Percentiles rank a stretch among this genome's conserved stretches.
These are phyloP conservation scores for Termitomyces sp. DNA, from an alignment of 768 basidiomycete species.

Conservation along the genomic window DNA sequence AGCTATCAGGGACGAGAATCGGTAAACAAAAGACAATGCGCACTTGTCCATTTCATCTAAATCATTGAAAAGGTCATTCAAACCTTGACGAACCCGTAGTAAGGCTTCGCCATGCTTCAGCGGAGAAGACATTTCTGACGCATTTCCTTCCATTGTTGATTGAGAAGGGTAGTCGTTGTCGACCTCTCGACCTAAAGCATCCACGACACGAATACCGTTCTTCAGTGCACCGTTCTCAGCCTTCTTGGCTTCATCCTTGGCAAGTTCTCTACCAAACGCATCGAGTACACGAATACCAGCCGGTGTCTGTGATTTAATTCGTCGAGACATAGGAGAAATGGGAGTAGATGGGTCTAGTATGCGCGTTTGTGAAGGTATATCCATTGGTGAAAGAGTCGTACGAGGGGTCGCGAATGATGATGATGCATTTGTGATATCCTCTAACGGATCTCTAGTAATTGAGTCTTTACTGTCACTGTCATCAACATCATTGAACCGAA, in stretches of 20 bases:
- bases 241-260: constrained; percentile 5
- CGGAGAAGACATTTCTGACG: constrained; percentile 17
- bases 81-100: constrained; percentile 49
- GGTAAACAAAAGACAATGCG: constrained; percentile 8
- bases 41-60: constrained; percentile 59
- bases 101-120: constrained; percentile 48
- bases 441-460: constrained; percentile 5
- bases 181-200: constrained; percentile 65
- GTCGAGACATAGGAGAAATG: constrained; percentile 12
- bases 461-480: constrained; percentile 2
- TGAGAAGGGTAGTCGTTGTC: constrained; percentile 22
- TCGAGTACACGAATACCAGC: constrained; percentile 63
- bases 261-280: constrained; percentile 54
- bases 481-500: constrained; percentile 56
- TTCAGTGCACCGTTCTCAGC: constrained; percentile 18
- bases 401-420: not conserved
- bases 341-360: constrained; percentile 16
- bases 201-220: constrained; percentile 53
- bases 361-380: not conserved
- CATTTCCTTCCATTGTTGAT: not conserved
- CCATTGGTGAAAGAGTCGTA: not conserved
- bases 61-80: constrained; percentile 51
- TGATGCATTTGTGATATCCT: constrained; percentile 5
- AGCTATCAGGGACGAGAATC: constrained; percentile 2
- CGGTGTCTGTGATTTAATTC: constrained; percentile 37